phyloP scores from a whole-genome alignment of 768 basidiomycete genomes.

The Daedalea quercina region DNA sequence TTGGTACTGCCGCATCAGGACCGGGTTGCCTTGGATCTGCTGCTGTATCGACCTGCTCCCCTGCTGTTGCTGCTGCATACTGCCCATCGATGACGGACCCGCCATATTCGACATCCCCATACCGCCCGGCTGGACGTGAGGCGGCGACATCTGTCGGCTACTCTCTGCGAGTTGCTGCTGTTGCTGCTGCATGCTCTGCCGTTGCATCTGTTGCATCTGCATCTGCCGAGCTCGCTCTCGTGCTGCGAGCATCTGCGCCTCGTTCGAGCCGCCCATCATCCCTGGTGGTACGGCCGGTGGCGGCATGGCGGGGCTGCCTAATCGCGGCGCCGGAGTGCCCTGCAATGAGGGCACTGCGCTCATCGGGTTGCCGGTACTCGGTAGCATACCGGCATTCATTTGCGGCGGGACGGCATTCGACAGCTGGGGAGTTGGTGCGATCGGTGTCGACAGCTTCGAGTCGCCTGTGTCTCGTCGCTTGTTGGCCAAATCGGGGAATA shows the following conservation, averaged over 20 bases:
- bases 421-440: conserved; percentile 23
- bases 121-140: conserved; percentile 1
- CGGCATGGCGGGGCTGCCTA: conserved; percentile 21
- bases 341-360: not conserved
- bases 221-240: conserved; percentile 28
- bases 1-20: conserved; percentile 37
- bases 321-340: conserved; percentile 5
- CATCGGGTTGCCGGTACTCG: not conserved
- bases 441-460: conserved; percentile 33
- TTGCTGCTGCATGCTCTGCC: conserved; percentile 12
- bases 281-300: conserved; percentile 26
- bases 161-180: conserved; percentile 13
- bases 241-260: conserved; percentile 26
- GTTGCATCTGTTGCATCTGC: conserved; percentile 19
- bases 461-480: conserved; percentile 73
- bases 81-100: conserved; percentile 9
- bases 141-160: conserved; percentile 17
- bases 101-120: conserved; percentile 8
- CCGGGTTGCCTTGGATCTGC: conserved; percentile 19
- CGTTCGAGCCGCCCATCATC: conserved; percentile 14
- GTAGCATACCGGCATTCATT: not conserved
- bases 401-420: conserved; percentile 6
- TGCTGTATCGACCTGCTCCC: conserved; percentile 10
- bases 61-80: conserved; percentile 5
- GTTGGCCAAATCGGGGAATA: conserved; percentile 31